Base-by-base conservation (phyloP, 2,329 filamentous ascomycete species). In the Curvularia sp. region DNA sequence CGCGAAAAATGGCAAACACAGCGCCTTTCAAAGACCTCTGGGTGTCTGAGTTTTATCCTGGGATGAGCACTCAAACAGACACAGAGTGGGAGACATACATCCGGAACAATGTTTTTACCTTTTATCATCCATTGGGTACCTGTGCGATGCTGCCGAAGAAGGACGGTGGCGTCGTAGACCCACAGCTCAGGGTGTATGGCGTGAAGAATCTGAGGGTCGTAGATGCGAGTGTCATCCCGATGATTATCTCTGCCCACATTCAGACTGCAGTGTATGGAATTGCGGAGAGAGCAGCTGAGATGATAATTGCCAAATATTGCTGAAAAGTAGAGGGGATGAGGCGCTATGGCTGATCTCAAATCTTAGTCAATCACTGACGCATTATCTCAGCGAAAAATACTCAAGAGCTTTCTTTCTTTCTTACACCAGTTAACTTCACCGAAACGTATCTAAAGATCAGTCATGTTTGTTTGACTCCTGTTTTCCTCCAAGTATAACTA, bases 81-180 rank as follows among this genome's bases (percentile, higher is more conserved):
- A 56, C 57, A 19, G 67, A 74, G 28, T 64, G 65, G 62, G 56
- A 64, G 43, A 53, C 42, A 2, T 64, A 65, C 50, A 57, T 61
- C 10, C 42, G 43, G 6, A 53, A 64, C 12, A 65, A 65, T 18
- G 53, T 61, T 6, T 51, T 47, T 4, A 63, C 66, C 1, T 60
- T 63, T 18, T 74, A 68, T 43, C 72, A 74, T 36, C 73, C 72
- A 3, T 34, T 74, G 7, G 75, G 76, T 5, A 77, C 74, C 1
- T 77, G 74, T 45, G 72, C 74, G 0, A 68, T 70, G 66, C 39
- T 69, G 52, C 46, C 53, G 13, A 57, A 61, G 38, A 45, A 59
- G 39, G 43, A 63, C 12, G 60, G 61, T 15, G 68, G 68, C 5
- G 68, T 70, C 2, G 63, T 71, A 7, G 60, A 64, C 45, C 43